A percentile compares a stretch with the other conserved stretches of the same genome.
Evolutionary conservation across 1,284 basidiomycete genomes (phyloP).

Genomic region (Pyrrhoderma noxium): DNA sequence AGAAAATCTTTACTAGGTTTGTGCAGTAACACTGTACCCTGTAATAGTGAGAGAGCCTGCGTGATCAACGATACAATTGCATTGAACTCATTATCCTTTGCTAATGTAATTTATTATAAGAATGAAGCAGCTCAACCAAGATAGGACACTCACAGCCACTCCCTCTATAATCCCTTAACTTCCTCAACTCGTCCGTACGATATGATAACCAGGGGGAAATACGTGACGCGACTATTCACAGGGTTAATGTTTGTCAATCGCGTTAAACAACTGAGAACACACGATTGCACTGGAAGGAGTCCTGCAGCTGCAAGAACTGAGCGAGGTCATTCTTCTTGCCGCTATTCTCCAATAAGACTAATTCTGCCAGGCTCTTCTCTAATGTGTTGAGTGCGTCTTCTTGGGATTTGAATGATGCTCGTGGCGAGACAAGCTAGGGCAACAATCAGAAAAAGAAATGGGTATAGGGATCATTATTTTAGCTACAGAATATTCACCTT

Average conservation of each 20-base stretch:
- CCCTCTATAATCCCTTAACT: conserved; percentile 4
- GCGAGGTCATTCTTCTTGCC: conserved; percentile 30
- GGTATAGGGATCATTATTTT: not conserved
- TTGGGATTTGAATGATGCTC: conserved; percentile 42
- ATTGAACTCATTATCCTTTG: conserved; percentile 34
- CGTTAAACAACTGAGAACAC: conserved; percentile 24
- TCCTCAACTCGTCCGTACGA: conserved; percentile 36
- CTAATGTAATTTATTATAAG: not conserved
- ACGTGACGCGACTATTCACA: conserved; percentile 47
- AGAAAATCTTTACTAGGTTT: conserved; percentile 59
- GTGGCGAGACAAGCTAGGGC: conserved; percentile 51
- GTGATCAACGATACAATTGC: conserved; percentile 43
- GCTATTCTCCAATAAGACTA: conserved; percentile 39
- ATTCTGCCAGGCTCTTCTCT: conserved; percentile 51
- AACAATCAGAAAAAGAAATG: no score
- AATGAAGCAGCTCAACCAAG: not conserved
- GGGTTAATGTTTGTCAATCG: not conserved
- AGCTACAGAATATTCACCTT: conserved; percentile 34
- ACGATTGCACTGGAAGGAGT: conserved; percentile 75
- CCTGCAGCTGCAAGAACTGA: conserved; percentile 56
- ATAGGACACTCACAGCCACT: conserved; percentile 8
- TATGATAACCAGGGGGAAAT: conserved; percentile 47
- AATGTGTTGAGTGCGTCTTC: conserved; percentile 46
- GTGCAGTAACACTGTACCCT: conserved; percentile 75
- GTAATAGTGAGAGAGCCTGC: conserved; percentile 60